phyloP scores from a whole-genome alignment of 257 asterid genomes.

The Asclepias syriaca region DNA sequence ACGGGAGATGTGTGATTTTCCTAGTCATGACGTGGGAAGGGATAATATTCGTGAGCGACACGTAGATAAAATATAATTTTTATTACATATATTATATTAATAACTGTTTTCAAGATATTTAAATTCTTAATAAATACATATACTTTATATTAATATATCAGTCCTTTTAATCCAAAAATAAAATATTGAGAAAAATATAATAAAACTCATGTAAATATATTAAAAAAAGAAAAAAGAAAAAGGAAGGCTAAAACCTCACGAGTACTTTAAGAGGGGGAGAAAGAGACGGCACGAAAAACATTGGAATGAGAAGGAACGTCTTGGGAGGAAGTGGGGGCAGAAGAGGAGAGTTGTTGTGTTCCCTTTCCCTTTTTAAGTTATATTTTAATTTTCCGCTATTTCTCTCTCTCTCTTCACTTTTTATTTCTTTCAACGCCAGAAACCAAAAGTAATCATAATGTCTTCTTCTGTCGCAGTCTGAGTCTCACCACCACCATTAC shows the following conservation, averaged over 20 bases:
- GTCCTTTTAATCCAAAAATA: too few species aligned
- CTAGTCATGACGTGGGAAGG: not conserved
- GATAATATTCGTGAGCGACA: too few species aligned
- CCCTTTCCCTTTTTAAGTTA: not conserved
- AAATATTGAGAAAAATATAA: too few species aligned
- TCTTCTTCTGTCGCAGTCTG: constrained; percentile 10
- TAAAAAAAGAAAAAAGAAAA: too few species aligned
- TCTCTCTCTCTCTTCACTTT: not conserved
- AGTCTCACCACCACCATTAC: constrained; percentile 16
- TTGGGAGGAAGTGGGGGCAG: not conserved
- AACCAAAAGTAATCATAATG: constrained; percentile 28
- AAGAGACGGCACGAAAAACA: constrained; percentile 17
- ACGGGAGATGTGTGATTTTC: not conserved
- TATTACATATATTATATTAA: too few species aligned
- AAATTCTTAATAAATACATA: too few species aligned
- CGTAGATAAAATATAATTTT: too few species aligned
- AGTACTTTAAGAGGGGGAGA: not conserved
- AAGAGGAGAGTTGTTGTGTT: not conserved
- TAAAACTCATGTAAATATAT: too few species aligned
- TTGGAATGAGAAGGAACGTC: not conserved
- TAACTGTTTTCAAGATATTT: too few species aligned
- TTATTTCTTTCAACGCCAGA: constrained; percentile 6
- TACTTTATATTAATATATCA: too few species aligned
- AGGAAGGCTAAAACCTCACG: too few species aligned
- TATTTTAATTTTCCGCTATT: not conserved